These are phyloP conservation scores for Fusarium proliferatum DNA, from an alignment of 2,329 filamentous ascomycete genomes.

Conservation along the genomic window DNA sequence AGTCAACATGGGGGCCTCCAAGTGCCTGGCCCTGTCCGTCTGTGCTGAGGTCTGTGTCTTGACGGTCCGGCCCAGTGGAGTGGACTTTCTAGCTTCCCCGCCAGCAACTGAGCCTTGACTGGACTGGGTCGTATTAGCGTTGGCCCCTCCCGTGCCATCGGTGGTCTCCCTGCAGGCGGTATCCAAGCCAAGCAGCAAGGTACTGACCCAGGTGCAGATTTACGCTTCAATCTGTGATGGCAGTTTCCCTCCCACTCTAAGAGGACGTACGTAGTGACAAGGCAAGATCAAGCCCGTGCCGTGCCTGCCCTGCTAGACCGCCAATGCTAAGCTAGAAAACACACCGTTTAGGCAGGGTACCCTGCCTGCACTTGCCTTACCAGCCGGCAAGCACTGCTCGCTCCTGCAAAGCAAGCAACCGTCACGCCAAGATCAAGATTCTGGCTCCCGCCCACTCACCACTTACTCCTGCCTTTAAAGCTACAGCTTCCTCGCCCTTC, in stretches of 20 bases:
- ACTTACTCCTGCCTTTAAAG: constrained; percentile 42
- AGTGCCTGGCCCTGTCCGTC: not conserved
- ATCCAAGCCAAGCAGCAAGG: constrained; percentile 15
- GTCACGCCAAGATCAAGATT: constrained; percentile 37
- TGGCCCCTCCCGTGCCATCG: constrained; percentile 30
- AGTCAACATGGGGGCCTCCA: constrained; percentile 23
- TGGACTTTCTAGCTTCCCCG: constrained; percentile 24
- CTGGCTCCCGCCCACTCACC: constrained; percentile 17
- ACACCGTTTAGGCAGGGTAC: constrained; percentile 18
- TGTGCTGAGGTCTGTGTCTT: constrained; percentile 1
- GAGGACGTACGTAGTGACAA: constrained; percentile 5
- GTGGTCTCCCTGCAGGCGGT: constrained; percentile 23
- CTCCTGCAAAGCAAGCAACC: constrained; percentile 32
- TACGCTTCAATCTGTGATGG: constrained; percentile 28
- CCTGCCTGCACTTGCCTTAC: constrained; percentile 28
- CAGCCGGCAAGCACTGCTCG: constrained; percentile 26
- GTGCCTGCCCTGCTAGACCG: constrained; percentile 38
- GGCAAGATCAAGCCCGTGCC: constrained; percentile 14
- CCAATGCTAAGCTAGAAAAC: constrained; percentile 27
- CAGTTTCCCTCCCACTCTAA: constrained; percentile 20
- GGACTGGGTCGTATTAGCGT: constrained; percentile 31
- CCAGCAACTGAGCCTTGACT: not conserved
- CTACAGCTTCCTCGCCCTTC: constrained; percentile 37
- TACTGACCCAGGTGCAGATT: constrained; percentile 17
- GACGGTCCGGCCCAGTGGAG: constrained; percentile 21